Evolutionary conservation across 345 rosid genomes (phyloP).

Genomic region (Melaleuca quinquenervia): DNA sequence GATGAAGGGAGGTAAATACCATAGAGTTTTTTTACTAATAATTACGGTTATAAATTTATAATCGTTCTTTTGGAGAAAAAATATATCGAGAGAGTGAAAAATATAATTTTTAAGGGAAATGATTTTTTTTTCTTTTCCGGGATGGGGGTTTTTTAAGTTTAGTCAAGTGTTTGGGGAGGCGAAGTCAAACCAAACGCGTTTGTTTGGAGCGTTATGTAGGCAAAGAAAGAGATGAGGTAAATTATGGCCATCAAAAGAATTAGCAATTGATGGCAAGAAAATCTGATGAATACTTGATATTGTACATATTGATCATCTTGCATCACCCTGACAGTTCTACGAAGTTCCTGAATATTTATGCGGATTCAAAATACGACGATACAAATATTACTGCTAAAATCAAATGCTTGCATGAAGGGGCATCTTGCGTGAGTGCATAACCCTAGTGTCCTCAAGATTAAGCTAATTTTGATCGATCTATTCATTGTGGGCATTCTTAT

Average conservation of each 20-base stretch:
- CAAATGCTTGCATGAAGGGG: not conserved
- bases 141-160: not conserved
- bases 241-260: not conserved
- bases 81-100: not conserved
- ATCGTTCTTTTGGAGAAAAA: not conserved
- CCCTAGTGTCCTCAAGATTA: not conserved
- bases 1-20: slow-evolving; percentile 14
- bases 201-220: not conserved
- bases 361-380: not conserved
- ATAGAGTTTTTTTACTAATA: too few species aligned
- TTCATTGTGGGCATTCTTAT: not conserved
- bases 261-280: not conserved
- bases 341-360: not conserved
- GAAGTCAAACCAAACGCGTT: slow-evolving; percentile 20
- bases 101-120: not conserved
- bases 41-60: not conserved
- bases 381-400: not conserved
- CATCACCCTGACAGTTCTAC: fast-evolving
- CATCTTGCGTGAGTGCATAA: not conserved
- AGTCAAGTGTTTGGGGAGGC: slow-evolving; percentile 15
- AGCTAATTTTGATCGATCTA: not conserved
- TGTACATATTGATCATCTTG: not conserved
- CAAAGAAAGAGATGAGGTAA: not conserved
- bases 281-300: not conserved
- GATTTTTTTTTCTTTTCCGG: not conserved